These are phyloP conservation scores for Trypethelium eluteriae DNA, from an alignment of 495 filamentous ascomycete genomes.

Conservation along the genomic window DNA sequence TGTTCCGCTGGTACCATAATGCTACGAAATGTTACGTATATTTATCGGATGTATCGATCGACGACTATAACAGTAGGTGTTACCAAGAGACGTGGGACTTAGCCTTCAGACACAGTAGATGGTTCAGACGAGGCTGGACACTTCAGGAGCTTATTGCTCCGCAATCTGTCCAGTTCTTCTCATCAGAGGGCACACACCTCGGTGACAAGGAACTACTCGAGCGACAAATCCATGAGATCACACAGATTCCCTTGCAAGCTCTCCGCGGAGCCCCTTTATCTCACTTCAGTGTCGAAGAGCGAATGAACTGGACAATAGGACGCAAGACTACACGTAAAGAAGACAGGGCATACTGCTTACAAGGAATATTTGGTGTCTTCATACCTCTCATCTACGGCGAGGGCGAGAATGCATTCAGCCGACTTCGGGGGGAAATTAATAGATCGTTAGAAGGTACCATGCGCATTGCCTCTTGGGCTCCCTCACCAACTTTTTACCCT, in stretches of 20 bases:
- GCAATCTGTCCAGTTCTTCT: not conserved
- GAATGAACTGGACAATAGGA: constrained; percentile 20
- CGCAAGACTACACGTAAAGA: constrained; percentile 18
- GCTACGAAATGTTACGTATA: constrained; percentile 8
- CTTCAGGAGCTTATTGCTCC: constrained; percentile 16
- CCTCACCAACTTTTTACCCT: not conserved
- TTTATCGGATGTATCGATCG: not conserved
- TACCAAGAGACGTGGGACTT: not conserved
- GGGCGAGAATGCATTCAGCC: not conserved
- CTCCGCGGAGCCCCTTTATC: constrained; percentile 6
- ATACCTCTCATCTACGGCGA: constrained; percentile 20
- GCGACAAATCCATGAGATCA: constrained; percentile 16
- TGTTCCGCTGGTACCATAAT: constrained; percentile 8
- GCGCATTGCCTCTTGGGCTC: not conserved
- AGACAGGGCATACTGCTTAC: constrained; percentile 22
- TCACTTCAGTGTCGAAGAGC: constrained; percentile 5
- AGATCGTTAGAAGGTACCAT: not conserved
- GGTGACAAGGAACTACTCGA: constrained; percentile 10
- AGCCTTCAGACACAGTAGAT: constrained; percentile 14
- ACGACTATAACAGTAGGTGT: not conserved
- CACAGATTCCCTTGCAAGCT: constrained; percentile 13
- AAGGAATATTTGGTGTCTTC: constrained; percentile 19
- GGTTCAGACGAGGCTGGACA: constrained; percentile 22
- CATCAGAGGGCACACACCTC: not conserved
- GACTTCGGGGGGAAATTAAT: not conserved